Base-by-base conservation (phyloP, 768 basidiomycete genomes). In the Cyclocybe aegerita region DNA sequence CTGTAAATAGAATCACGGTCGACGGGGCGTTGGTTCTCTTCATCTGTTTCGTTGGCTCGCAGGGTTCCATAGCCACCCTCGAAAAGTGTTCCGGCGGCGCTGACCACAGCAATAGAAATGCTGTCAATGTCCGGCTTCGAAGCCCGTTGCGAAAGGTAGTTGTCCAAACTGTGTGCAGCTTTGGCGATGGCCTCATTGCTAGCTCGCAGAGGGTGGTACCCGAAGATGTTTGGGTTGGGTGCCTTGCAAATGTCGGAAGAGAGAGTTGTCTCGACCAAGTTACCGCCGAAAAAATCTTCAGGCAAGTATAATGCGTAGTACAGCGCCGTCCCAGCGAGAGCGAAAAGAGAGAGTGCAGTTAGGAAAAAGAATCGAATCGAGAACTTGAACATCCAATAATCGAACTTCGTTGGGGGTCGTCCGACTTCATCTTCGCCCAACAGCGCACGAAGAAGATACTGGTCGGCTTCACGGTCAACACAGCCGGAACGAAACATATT, bases 1-100 rank as follows among this genome's bases (percentile, higher is more conserved):
- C 82, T 69, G 54, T 81, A 82, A 43, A 79, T 70, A 0, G 78
- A 74, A 56, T 80, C 59, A 44, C 70, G 66, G n/a, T 72, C 62
- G 1, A 75, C 68, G 0, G 58, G 60, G 42, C 39, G 46, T 38
- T 43, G 37, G 4, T 56, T 55, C 8, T 50, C 52, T 2, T 43
- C 36, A n/a, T 53, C 56, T 2, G 70, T 65, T 55, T 77, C 78
- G 49, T 81, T 80, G 31, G 75, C 78, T 43, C 68, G 62, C 33
- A 67, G 63, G 5, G 56, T 56, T 11, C 81, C 80, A 56, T 71
- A 77, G 33, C 74, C 73, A 9, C 61, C 59, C 51, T 79, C 72
- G 50, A 73, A 82, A 10, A 82, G 45, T 0, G 72, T 54, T 4
- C 79, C 80, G 7, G 64, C 59, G 11, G 77, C 66, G 66, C 72